Evolutionary conservation across 805 yeast species (phyloP).

Genomic region (Osmozyma mogii): DNA sequence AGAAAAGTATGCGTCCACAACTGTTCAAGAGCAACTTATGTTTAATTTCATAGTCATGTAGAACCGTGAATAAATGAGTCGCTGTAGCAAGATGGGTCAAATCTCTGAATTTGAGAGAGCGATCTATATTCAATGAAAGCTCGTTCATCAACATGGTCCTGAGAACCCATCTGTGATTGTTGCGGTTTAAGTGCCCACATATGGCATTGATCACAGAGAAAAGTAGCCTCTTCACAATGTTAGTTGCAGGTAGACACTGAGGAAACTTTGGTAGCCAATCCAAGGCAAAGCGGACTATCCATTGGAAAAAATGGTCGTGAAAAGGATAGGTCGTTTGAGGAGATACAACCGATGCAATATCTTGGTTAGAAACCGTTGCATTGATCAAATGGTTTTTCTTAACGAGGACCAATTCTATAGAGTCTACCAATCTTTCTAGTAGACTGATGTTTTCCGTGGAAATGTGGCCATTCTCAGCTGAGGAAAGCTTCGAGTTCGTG

Average conservation of each 20-base stretch:
- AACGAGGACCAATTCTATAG: conserved; percentile 27
- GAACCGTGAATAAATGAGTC: conserved; percentile 26
- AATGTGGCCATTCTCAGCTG: conserved; percentile 1
- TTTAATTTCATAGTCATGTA: conserved; percentile 29
- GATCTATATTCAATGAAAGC: conserved; percentile 13
- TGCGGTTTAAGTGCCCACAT: conserved; percentile 21
- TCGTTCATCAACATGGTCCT: conserved; percentile 11
- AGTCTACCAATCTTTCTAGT: conserved; percentile 16
- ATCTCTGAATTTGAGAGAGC: conserved; percentile 10
- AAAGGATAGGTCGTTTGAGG: conserved; percentile 1
- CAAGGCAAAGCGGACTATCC: conserved; percentile 22
- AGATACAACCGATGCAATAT: conserved; percentile 4
- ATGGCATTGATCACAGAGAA: conserved; percentile 25
- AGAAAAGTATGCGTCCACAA: conserved; percentile 15
- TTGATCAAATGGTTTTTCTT: conserved; percentile 22
- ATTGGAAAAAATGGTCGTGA: conserved; percentile 18
- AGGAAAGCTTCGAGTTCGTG: conserved; percentile 17
- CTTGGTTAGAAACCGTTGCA: conserved; percentile 11
- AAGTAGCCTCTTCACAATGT: conserved; percentile 24
- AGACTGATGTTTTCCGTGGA: conserved; percentile 8
- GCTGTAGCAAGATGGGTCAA: conserved; percentile 10
- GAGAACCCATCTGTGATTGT: conserved; percentile 17
- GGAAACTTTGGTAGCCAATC: conserved; percentile 16
- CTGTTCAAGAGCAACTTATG: conserved; percentile 19
- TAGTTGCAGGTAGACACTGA: conserved; percentile 8